These are phyloP conservation scores for Sugiyamaella castrensis DNA, from an alignment of 1,139 yeast species.

Conservation along the genomic window DNA sequence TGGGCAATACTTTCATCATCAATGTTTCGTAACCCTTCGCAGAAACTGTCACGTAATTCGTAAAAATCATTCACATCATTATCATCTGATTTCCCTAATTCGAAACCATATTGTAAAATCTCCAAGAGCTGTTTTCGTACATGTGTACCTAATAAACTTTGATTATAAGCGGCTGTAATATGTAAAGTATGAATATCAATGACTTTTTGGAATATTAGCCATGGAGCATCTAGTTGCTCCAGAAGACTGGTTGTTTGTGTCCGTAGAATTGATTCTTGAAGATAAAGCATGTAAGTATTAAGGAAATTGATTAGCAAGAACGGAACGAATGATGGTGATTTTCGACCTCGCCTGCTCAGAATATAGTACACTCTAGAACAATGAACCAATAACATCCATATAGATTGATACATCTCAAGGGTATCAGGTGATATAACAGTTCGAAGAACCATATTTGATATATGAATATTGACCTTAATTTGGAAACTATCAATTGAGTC, in stretches of 20 bases:
- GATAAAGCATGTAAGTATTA: slow-evolving; percentile 7
- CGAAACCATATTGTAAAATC: slow-evolving; percentile 2
- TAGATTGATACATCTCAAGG: slow-evolving; percentile 4
- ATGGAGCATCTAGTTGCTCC: slow-evolving; percentile 1
- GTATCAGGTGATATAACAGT: neutral
- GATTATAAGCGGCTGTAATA: neutral
- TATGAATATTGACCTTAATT: neutral
- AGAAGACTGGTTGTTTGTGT: slow-evolving; percentile 1
- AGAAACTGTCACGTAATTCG: neutral
- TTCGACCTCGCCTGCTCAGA: neutral
- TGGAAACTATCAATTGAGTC: slow-evolving; percentile 2
- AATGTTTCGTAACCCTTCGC: neutral
- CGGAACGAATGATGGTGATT: neutral
- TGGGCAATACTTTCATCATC: neutral
- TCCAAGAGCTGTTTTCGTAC: neutral
- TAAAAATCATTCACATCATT: neutral
- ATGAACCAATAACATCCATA: slow-evolving; percentile 12
- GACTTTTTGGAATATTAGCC: slow-evolving; percentile 8
- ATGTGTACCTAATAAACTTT: slow-evolving; percentile 2
- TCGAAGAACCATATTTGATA: neutral
- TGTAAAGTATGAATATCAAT: slow-evolving; percentile 3
- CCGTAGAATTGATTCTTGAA: slow-evolving; percentile 11
- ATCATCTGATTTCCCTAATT: neutral
- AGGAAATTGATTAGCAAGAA: slow-evolving; percentile 9
- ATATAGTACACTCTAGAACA: slow-evolving; percentile 5